A percentile compares a stretch with the other conserved stretches of the same genome.
These are phyloP conservation scores for Cercospora citrullina DNA, from an alignment of 2,329 filamentous ascomycete genomes.

Conservation along the genomic window DNA sequence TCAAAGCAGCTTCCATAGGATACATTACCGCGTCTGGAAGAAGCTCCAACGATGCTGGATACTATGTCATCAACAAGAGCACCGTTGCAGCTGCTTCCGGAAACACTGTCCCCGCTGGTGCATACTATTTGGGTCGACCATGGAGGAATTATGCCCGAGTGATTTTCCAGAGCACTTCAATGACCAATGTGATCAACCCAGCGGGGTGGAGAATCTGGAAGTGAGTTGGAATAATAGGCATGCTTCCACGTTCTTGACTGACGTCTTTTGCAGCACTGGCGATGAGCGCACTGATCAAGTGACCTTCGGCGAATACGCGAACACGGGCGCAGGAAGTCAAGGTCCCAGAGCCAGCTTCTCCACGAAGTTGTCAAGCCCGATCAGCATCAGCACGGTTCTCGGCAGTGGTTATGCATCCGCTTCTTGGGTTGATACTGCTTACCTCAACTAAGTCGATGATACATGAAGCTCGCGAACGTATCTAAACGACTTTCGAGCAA, in stretches of 20 bases:
- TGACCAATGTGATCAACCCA: conserved; percentile 59
- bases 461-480: neutral
- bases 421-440: conserved; percentile 44
- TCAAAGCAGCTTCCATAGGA: conserved; percentile 44
- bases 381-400: conserved; percentile 49
- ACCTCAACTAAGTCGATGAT: neutral
- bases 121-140: conserved; percentile 55
- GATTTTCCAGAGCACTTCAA: conserved; percentile 52
- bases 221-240: neutral
- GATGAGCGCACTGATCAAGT: conserved; percentile 55
- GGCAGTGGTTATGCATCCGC: conserved; percentile 44
- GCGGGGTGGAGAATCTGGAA: conserved; percentile 62
- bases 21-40: conserved; percentile 51
- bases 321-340: conserved; percentile 57
- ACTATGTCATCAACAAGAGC: conserved; percentile 59
- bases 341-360: conserved; percentile 56
- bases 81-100: conserved; percentile 47
- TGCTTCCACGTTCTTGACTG: neutral
- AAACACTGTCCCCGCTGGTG: conserved; percentile 42
- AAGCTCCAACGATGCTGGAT: conserved; percentile 44
- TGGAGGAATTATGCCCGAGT: conserved; percentile 56
- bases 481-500: neutral
- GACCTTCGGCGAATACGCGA: conserved; percentile 59
- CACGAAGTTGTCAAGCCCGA: conserved; percentile 42
- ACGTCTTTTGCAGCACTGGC: conserved; percentile 28